phyloP scores from a whole-genome alignment of 768 basidiomycete genomes.

The Kwoniella botswanensis region DNA sequence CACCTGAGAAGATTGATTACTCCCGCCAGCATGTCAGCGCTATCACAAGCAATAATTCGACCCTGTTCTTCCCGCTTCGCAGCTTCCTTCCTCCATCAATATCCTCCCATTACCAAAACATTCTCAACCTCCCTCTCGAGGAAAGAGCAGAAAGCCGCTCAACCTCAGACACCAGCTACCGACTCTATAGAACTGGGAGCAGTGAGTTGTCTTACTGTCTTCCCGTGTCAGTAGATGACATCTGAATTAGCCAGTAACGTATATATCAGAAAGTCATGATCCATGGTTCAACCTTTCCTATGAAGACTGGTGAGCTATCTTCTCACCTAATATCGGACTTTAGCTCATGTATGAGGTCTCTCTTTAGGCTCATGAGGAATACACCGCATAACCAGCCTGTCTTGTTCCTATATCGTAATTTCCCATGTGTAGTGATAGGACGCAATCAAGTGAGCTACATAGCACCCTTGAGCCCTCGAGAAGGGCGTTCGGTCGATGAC shows the following conservation, averaged over 20 bases:
- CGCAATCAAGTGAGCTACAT: slow-evolving; percentile 76
- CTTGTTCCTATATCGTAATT: slow-evolving; percentile 83
- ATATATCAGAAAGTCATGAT: slow-evolving; percentile 73
- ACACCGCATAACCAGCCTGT: slow-evolving; percentile 70
- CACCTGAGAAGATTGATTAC: background rate
- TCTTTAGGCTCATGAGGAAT: slow-evolving; percentile 75
- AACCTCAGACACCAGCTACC: slow-evolving; percentile 45
- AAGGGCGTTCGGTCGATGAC: no score
- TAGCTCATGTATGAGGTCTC: no score
- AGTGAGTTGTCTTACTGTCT: slow-evolving; percentile 24
- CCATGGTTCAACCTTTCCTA: slow-evolving; percentile 88
- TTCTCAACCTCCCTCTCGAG: slow-evolving; percentile 18
- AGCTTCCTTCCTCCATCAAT: slow-evolving; percentile 23
- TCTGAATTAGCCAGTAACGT: slow-evolving; percentile 48
- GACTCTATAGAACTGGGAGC: slow-evolving; percentile 44
- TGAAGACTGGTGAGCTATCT: slow-evolving; percentile 77
- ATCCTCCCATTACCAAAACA: background rate
- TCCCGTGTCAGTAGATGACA: background rate
- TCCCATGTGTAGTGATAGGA: slow-evolving; percentile 89
- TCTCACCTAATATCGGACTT: slow-evolving; percentile 2
- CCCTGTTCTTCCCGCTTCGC: slow-evolving; percentile 41
- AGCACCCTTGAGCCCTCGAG: no score
- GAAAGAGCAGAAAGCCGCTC: slow-evolving; percentile 30
- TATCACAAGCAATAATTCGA: slow-evolving; percentile 10
- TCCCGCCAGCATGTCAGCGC: background rate